Conservation (phyloP, 169 alveolate genomes). For the Plasmodium reichenowi region DNA sequence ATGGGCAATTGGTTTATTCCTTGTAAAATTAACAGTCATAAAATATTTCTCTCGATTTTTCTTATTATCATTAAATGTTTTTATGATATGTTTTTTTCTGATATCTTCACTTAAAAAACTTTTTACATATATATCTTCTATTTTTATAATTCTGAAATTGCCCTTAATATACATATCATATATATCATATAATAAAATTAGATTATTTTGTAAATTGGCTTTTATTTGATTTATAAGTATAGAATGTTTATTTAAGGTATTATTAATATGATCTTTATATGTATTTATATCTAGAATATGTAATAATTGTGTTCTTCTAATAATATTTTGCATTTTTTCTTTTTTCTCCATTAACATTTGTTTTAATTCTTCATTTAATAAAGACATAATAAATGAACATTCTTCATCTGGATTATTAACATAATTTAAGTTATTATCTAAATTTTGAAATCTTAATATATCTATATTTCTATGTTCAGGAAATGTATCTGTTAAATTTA, state of each 20-base stretch:
- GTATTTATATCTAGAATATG: conserved; percentile 21
- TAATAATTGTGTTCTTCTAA: conserved; percentile 21
- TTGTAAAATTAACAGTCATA: conserved; percentile 52
- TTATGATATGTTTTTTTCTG: conserved; percentile 13
- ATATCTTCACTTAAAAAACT: conserved; percentile 33
- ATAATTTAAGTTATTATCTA: conserved; percentile 19
- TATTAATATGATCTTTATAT: conserved; percentile 55
- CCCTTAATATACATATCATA: conserved; percentile 38
- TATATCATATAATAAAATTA: conserved; percentile 30
- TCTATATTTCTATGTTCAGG: conserved; percentile 42
- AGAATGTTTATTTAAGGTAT: conserved; percentile 44
- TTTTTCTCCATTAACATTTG: conserved; percentile 63
- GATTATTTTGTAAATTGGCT: conserved; percentile 22
- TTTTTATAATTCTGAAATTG: conserved; percentile 48
- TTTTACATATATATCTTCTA: conserved; percentile 27
- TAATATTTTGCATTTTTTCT: conserved; percentile 55
- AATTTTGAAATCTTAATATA: conserved; percentile 44
- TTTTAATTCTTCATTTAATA: conserved; percentile 47
- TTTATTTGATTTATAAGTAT: conserved; percentile 40
- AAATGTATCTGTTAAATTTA: not conserved
- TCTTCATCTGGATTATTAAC: conserved; percentile 65
- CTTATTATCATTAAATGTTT: conserved; percentile 37
- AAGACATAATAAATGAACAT: conserved; percentile 45
- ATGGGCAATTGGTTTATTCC: conserved; percentile 73
- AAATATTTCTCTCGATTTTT: conserved; percentile 57